phyloP scores from a whole-genome alignment of 75 land plant genomes.

The Isoetes taiwanensis region DNA sequence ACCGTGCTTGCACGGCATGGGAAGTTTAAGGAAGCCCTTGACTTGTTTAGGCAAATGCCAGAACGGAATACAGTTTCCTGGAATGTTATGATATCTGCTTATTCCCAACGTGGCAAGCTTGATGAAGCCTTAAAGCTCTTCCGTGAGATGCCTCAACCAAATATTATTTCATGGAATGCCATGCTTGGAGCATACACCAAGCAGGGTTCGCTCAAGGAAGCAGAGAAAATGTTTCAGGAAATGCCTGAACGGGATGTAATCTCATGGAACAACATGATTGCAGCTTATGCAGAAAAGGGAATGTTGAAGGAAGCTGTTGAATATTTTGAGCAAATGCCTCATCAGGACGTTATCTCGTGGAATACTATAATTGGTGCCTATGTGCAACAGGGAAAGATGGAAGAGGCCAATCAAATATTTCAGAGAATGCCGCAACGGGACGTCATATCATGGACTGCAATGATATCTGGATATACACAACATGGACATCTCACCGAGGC shows the following conservation, averaged over 20 bases:
- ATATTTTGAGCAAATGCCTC: conserved; percentile 40
- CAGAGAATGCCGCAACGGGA: no score
- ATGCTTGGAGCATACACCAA: conserved; percentile 30
- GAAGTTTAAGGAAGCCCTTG: conserved; percentile 7
- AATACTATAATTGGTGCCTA: conserved; percentile 18
- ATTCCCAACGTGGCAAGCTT: no score
- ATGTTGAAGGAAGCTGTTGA: conserved; percentile 31
- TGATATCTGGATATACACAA: conserved; percentile 7
- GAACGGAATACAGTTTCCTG: conserved; percentile 43
- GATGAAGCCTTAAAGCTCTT: no score
- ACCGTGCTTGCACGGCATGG: conserved; percentile 16
- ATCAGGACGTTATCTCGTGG: conserved; percentile 7
- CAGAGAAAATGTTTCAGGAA: conserved; percentile 16
- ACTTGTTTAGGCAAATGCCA: conserved; percentile 10
- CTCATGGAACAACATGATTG: conserved; percentile 47
- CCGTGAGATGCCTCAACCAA: background rate
- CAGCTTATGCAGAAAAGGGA: conserved; percentile 47
- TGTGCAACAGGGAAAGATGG: conserved; percentile 11
- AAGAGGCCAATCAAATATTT: background rate
- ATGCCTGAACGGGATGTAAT: background rate
- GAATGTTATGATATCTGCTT: conserved; percentile 42
- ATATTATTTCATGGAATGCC: conserved; percentile 24
- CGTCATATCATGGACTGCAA: conserved; percentile 8
- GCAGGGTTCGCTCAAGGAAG: conserved; percentile 25
- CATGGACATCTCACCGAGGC: background rate